Conservation (phyloP, 805 yeast species). For the Starmerella bombicola region DNA sequence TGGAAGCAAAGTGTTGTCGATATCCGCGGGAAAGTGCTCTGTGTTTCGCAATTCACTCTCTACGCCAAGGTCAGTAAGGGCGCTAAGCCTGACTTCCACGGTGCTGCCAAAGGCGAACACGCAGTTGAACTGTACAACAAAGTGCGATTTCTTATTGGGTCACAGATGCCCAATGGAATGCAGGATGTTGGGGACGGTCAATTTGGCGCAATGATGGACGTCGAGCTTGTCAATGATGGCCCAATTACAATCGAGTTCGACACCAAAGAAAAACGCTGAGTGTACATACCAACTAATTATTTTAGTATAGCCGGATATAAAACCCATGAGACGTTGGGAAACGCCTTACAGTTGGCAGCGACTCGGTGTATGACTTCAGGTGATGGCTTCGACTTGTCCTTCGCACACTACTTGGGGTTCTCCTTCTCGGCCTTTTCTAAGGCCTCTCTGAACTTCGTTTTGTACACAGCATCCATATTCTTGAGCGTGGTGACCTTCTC, state of each 20-base stretch:
- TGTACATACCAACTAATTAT: too few relatives aligned
- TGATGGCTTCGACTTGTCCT: too few relatives aligned
- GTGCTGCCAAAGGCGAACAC: conserved; percentile 67
- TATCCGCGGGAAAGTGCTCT: conserved; percentile 56
- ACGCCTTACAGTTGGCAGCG: not conserved
- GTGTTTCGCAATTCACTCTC: conserved; percentile 87
- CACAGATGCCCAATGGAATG: conserved; percentile 34
- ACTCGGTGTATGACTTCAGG: too few relatives aligned
- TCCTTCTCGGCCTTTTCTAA: conserved; percentile 11
- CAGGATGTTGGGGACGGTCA: conserved; percentile 71
- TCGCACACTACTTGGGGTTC: too few relatives aligned
- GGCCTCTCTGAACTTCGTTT: conserved; percentile 14
- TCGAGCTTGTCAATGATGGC: conserved; percentile 75
- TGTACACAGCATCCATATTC: conserved; percentile 39
- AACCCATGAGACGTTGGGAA: not conserved
- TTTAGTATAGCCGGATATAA: too few relatives aligned
- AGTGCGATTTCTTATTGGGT: conserved; percentile 31
- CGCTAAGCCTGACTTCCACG: conserved; percentile 87
- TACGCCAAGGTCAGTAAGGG: conserved; percentile 81
- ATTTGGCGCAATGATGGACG: conserved; percentile 98
- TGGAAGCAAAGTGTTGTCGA: conserved; percentile 69
- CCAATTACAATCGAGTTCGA: conserved; percentile 83
- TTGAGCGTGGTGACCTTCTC: conserved; percentile 58
- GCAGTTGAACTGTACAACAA: conserved; percentile 39
- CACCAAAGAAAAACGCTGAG: conserved; percentile 31